These are phyloP conservation scores for Alloteropsis semialata DNA, from an alignment of 176 grass and related monocot species.

Conservation along the genomic window DNA sequence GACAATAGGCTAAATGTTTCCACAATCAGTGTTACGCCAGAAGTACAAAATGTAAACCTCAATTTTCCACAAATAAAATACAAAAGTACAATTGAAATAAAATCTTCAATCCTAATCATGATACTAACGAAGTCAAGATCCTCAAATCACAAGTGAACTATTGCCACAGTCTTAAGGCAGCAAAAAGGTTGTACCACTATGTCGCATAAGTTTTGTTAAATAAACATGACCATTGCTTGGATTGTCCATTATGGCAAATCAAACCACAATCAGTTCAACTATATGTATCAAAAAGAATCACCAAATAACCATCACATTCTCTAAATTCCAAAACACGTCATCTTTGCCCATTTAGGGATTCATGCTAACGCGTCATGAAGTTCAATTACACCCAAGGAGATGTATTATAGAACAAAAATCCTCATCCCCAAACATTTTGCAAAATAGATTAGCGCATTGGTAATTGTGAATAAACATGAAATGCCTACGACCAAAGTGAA, in stretches of 20 bases:
- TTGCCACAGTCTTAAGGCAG: neutral
- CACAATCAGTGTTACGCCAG: neutral
- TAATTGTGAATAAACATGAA: neutral
- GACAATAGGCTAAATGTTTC: neutral
- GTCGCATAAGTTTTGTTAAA: neutral
- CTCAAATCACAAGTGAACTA: neutral
- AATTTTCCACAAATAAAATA: neutral
- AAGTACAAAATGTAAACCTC: slow-evolving; percentile 2
- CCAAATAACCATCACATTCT: slow-evolving; percentile 5
- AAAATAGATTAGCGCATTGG: neutral
- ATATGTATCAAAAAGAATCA: neutral
- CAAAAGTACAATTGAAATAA: slow-evolving; percentile 1
- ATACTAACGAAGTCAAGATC: neutral
- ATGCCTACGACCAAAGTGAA: neutral
- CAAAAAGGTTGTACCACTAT: neutral
- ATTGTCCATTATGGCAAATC: neutral
- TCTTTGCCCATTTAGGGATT: neutral
- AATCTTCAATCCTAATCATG: slow-evolving; percentile 13
- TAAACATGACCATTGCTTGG: neutral
- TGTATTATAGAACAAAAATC: neutral
- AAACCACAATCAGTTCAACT: neutral
- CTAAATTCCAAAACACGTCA: neutral
- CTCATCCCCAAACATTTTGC: neutral
- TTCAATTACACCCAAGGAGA: neutral
- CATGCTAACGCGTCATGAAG: neutral